A percentile compares a stretch with the other conserved stretches of the same genome.
Conservation (phyloP, 352 stramenopile genomes). For the Globisporangium carolinianum region DNA sequence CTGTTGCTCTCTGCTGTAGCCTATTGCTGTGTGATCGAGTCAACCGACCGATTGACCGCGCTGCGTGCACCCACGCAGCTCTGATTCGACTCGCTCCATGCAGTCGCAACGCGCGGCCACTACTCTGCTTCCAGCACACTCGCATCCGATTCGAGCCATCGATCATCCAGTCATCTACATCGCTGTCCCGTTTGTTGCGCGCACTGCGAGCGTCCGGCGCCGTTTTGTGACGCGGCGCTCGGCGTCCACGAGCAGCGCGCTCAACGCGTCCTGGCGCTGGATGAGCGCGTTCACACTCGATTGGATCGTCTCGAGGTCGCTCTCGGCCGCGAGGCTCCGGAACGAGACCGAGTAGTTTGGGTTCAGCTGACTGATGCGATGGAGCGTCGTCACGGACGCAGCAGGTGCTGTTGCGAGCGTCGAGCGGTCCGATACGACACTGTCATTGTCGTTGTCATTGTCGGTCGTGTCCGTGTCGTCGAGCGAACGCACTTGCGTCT, state of each 20-base stretch:
- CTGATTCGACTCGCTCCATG: no score
- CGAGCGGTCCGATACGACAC: no score
- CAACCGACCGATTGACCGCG: no score
- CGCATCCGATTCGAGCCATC: no score
- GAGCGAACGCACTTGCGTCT: conserved; percentile 23
- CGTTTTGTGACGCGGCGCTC: conserved; percentile 20
- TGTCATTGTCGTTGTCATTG: conserved; percentile 15
- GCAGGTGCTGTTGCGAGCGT: neutral
- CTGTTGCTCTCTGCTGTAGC: no score
- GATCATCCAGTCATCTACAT: no score
- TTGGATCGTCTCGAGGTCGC: conserved; percentile 74
- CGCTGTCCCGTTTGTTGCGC: no score
- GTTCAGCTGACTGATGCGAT: conserved; percentile 84
- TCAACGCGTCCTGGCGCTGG: conserved; percentile 47
- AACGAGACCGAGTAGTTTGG: conserved; percentile 74
- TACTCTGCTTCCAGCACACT: no score
- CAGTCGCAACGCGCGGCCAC: no score
- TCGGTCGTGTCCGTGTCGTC: conserved; percentile 52
- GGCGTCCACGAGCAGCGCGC: conserved; percentile 36
- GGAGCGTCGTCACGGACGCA: conserved; percentile 46
- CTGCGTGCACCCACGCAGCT: no score
- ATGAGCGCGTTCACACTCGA: conserved; percentile 48
- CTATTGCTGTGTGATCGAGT: no score
- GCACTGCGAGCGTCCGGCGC: no score
- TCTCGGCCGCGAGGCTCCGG: conserved; percentile 55